phyloP scores from a whole-genome alignment of 202 grass and related monocot genomes.

The Hordeum pubiflorum region DNA sequence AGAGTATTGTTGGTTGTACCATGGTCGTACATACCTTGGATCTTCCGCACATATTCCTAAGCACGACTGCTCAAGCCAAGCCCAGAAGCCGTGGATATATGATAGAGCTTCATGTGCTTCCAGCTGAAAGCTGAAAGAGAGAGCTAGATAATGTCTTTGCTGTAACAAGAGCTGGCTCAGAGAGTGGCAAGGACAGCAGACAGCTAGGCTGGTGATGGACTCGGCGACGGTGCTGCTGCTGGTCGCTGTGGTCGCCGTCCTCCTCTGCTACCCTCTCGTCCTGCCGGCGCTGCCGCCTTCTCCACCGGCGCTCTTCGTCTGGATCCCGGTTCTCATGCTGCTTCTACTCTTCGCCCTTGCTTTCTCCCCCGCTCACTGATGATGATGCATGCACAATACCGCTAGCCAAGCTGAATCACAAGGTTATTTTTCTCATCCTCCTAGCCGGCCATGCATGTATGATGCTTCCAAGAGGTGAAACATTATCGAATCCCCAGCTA shows the following conservation, averaged over 20 bases:
- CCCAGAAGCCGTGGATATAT: not conserved
- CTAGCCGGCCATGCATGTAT: not conserved
- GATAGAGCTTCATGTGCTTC: not conserved
- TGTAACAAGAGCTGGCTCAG: not conserved
- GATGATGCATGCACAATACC: not conserved
- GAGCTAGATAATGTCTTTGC: no score
- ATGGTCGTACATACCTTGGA: not conserved
- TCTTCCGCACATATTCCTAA: not conserved
- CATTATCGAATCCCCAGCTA: not conserved
- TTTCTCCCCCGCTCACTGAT: slow-evolving; percentile 12
- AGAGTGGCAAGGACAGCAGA: not conserved
- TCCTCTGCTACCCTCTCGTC: slow-evolving; percentile 40
- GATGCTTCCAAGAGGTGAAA: not conserved
- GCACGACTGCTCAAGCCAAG: not conserved
- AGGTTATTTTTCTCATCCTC: slow-evolving; percentile 7
- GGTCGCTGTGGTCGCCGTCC: slow-evolving; percentile 25
- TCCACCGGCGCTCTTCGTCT: slow-evolving; percentile 41
- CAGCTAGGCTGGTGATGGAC: slow-evolving; percentile 9
- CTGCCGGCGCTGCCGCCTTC: slow-evolving; percentile 45
- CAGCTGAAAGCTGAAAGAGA: no score
- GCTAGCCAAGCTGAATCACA: not conserved
- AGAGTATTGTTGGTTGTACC: not conserved
- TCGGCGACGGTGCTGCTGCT: slow-evolving; percentile 18
- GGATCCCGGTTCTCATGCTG: slow-evolving; percentile 50
- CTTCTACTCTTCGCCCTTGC: slow-evolving; percentile 26